Evolutionary conservation across 345 rosid species (phyloP), one percentile per base, ranked within the genome.

Genomic region (Salix dunnii): DNA sequence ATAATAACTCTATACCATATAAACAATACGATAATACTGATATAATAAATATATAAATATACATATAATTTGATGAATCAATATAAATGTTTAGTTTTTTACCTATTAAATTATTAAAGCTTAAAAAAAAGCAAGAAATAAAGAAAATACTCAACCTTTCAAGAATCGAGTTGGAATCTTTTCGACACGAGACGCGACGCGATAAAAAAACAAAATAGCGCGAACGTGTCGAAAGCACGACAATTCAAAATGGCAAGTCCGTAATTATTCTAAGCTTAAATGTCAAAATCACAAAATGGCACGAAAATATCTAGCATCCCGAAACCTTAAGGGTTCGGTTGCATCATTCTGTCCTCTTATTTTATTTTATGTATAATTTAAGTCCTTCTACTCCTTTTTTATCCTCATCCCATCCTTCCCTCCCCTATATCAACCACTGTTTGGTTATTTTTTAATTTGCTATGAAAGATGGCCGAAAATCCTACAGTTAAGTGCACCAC

Each of bases 231-330:
- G 6, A 6, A 27, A 64, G 21, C 0, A 18, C 14, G 7, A 48
- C n/a, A 55, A 33, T 35, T n/a, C 0, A 4, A 2, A 55, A 83
- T 83, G 93, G 93, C 85, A 82, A 3, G 12, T 0, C 1, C 31
- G 88, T 87, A 85, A 88, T 81, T 60, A 0, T 1, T 0, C 0
- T 0, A 2, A 72, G 77, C 13, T 12, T 62, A 33, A 42, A 82
- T 14, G 83, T 25, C 74, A 53, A 23, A 33, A 65, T 18, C 1
- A 4, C 0, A 16, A 20, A 0, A 7, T 0, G 1, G 14, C 17
- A 27, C 13, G 10, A 84, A 88, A 90, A 90, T 85, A 90, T 90
- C 91, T 85, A 21, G 51, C 6, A 43, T 58, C 28, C 14, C 14
- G 28, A 0, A 0, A 58, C 62, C 6, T 10, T n/a, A 0, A 2